Percentiles rank a stretch among this genome's conserved stretches.
These are phyloP conservation scores for Suillus paluster DNA, from an alignment of 768 basidiomycete genomes.

Conservation along the genomic window DNA sequence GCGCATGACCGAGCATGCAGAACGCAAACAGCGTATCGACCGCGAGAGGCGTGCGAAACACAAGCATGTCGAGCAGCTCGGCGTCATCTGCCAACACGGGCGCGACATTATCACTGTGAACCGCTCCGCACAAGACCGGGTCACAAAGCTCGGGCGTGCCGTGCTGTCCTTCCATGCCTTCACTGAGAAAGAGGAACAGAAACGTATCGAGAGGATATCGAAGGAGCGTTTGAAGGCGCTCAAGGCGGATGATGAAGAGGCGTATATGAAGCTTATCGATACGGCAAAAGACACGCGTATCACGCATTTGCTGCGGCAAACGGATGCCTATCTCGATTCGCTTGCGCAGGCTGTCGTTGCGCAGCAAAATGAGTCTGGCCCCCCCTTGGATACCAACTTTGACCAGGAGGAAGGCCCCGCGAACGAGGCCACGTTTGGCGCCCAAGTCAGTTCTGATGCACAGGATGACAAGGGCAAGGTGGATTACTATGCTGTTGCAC, in stretches of 20 bases:
- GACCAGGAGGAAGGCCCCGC: slow-evolving; percentile 75
- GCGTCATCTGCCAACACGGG: slow-evolving; percentile 84
- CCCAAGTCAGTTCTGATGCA: slow-evolving; percentile 66
- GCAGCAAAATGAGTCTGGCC: slow-evolving; percentile 79
- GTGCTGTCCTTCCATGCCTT: slow-evolving; percentile 84
- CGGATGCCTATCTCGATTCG: slow-evolving; percentile 92
- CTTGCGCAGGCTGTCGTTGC: slow-evolving; percentile 92
- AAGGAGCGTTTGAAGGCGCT: slow-evolving; percentile 99
- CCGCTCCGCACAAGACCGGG: slow-evolving; percentile 66
- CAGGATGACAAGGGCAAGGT: slow-evolving; percentile 72
- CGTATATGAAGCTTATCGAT: slow-evolving; percentile 99
- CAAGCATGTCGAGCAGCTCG: slow-evolving; percentile 94
- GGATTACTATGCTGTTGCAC: slow-evolving; percentile 97
- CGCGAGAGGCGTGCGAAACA: slow-evolving; percentile 94
- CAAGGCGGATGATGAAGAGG: slow-evolving; percentile 98
- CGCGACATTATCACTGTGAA: slow-evolving; percentile 72
- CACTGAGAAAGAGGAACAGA: slow-evolving; percentile 98
- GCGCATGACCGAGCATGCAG: slow-evolving; percentile 84
- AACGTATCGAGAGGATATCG: slow-evolving; percentile 91
- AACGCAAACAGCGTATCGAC: slow-evolving; percentile 89
- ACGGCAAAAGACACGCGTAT: slow-evolving; percentile 99
- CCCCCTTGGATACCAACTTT: slow-evolving; percentile 42
- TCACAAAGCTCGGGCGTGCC: slow-evolving; percentile 66
- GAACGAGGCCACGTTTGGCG: slow-evolving; percentile 91
- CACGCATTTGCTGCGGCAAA: slow-evolving; percentile 93